Base-by-base conservation (phyloP, 1,284 basidiomycete species). In the Trichosporon ovoides region DNA sequence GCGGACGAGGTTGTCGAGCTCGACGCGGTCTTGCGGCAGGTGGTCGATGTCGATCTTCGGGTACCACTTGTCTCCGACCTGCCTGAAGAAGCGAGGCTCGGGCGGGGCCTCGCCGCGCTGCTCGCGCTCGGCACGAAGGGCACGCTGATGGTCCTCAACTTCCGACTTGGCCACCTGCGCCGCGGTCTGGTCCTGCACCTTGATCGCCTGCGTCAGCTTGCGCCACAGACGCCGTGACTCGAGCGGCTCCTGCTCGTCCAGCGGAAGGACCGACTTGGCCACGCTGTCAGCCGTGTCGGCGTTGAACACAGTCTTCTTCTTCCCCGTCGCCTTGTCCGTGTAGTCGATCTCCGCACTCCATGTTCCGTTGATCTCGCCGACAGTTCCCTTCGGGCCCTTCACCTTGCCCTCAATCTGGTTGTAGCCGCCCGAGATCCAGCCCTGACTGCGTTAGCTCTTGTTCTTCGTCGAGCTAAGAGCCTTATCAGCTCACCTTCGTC, bases 361-460 rank as follows among this genome's bases (percentile, higher is more conserved):
- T 73, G 88, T 86, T 24, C 95, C 95, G 7, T 83, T 83, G 22
- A 99, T 80, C 69, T 98, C 93, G 11, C 94, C 95, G 16, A 89
- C 80, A n/a, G 81, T 80, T 60, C 81, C 83, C n/a, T 66, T 66
- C 1, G 76, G 74, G 2, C 74, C 72, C 64, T 86, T 86, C 64
- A 98, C 83, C 63, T 86, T 85, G 33, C 94, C 96, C 5, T 83
- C 77, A 59, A 99, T 86, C 22, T 87, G 85, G 73, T 99, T 98
- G 80, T 98, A 98, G 24, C 88, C 89, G 16, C 95, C 95, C 1
- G 91, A 93, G 75, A 97, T 97, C 83, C 95, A 98, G 22, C 95
- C 95, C 89, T 91, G 68, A 13, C n/a, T n/a, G n/a, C n/a, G n/a
- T n/a, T n/a, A n/a, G n/a, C n/a, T n/a, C n/a, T n/a, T n/a, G n/a